A percentile compares a stretch with the other conserved stretches of the same genome.
Evolutionary conservation across 352 stramenopile genomes (phyloP).

Genomic region (Phytophthora ohioensis): DNA sequence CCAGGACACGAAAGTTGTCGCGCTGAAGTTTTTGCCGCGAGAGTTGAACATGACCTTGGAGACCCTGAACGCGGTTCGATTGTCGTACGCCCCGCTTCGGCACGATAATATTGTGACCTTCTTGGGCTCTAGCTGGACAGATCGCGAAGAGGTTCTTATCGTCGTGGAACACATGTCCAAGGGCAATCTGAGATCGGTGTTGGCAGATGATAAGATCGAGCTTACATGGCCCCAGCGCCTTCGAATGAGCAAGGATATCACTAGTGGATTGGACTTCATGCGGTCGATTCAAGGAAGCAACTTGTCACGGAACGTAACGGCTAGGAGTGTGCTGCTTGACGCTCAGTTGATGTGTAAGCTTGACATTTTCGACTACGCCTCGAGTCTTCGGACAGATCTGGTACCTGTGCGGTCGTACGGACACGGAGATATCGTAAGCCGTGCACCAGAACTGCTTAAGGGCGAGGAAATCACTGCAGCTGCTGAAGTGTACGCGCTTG

Average conservation of each 20-base stretch:
- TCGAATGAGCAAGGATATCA: constrained; percentile 64
- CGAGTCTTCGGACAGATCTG: constrained; percentile 52
- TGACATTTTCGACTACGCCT: constrained; percentile 78
- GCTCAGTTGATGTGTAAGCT: constrained; percentile 75
- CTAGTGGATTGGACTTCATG: constrained; percentile 57
- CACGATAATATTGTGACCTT: constrained; percentile 79
- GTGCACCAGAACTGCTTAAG: constrained; percentile 67
- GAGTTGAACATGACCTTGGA: constrained; percentile 47
- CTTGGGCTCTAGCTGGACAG: constrained; percentile 63
- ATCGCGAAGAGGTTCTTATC: constrained; percentile 69
- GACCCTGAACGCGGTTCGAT: constrained; percentile 56
- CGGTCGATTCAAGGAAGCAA: constrained; percentile 46
- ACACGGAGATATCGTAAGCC: constrained; percentile 61
- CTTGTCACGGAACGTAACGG: constrained; percentile 62
- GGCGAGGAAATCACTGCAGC: constrained; percentile 53
- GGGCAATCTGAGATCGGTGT: constrained; percentile 64
- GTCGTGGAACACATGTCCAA: constrained; percentile 84
- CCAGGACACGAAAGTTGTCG: constrained; percentile 58
- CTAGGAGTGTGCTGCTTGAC: constrained; percentile 67
- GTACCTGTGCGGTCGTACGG: constrained; percentile 58
- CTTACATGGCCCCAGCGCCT: constrained; percentile 62
- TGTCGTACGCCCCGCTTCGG: constrained; percentile 65
- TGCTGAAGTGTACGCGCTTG: constrained; percentile 76
- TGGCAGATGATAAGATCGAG: constrained; percentile 57
- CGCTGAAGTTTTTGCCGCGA: constrained; percentile 56